Conservation (phyloP, 495 filamentous ascomycete species). For the Lophiostoma macrostomum region DNA sequence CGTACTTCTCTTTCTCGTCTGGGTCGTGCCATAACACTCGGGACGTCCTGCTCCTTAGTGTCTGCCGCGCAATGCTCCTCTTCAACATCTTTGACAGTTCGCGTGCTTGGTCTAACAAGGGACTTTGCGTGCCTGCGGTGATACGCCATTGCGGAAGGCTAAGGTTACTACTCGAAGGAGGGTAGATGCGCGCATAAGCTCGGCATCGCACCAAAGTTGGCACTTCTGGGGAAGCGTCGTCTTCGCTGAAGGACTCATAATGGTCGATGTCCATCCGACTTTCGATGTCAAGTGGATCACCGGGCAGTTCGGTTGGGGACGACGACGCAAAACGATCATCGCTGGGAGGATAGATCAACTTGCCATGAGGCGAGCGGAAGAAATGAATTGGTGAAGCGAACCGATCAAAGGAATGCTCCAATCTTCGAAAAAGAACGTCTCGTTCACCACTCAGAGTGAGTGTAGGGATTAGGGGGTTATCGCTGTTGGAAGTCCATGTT, state of each 20-base stretch:
- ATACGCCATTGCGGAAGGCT: slow-evolving; percentile 25
- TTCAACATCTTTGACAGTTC: slow-evolving; percentile 21
- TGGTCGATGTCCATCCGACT: slow-evolving; percentile 17
- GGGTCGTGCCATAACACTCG: slow-evolving; percentile 8
- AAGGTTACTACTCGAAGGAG: slow-evolving; percentile 17
- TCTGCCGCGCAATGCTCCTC: slow-evolving; percentile 21
- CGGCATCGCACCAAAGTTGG: slow-evolving; percentile 20
- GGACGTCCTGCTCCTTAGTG: background rate
- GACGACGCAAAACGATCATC: slow-evolving; percentile 17
- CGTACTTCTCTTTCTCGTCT: slow-evolving; percentile 15
- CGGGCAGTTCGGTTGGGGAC: slow-evolving; percentile 6
- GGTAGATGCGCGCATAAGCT: slow-evolving; percentile 29
- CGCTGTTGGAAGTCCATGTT: slow-evolving; percentile 18
- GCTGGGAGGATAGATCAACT: slow-evolving; percentile 13
- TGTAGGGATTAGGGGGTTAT: slow-evolving; percentile 33
- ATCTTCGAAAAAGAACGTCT: slow-evolving; percentile 45
- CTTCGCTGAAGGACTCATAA: slow-evolving; percentile 7
- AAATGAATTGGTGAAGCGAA: slow-evolving; percentile 61
- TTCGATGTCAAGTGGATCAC: slow-evolving; percentile 8
- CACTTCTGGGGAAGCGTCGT: background rate
- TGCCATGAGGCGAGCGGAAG: slow-evolving; percentile 44
- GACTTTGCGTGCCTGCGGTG: slow-evolving; percentile 22
- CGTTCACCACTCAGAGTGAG: slow-evolving; percentile 43
- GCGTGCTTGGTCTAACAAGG: slow-evolving; percentile 24
- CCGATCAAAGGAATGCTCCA: slow-evolving; percentile 54